Evolutionary conservation across 306 rosid genomes (phyloP).

Genomic region (Canavalia gladiata): DNA sequence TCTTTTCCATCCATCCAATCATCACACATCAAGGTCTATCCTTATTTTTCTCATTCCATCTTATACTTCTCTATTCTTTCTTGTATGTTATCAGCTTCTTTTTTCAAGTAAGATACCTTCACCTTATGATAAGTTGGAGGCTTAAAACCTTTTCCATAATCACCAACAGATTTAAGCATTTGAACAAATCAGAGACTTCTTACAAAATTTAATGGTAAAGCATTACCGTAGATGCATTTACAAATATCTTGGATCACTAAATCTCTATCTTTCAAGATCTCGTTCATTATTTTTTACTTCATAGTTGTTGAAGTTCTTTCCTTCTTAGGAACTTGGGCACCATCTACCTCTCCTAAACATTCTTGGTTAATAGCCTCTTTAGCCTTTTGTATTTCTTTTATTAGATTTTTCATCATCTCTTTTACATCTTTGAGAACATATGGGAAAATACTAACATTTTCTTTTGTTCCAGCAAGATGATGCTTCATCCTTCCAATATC

Average conservation of each 20-base stretch:
- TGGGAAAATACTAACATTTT: background rate
- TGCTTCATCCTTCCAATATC: background rate
- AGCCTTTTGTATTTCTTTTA: no score
- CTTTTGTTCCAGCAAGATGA: background rate
- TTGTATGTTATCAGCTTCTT: background rate
- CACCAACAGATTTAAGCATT: background rate
- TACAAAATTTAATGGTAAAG: background rate
- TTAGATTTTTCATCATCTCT: background rate
- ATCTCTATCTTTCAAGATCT: no score
- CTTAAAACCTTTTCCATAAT: background rate
- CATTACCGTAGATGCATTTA: background rate
- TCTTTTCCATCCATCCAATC: no score
- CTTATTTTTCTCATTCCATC: background rate
- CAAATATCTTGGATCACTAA: background rate
- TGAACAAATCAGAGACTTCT: background rate
- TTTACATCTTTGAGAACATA: background rate
- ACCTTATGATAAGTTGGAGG: background rate
- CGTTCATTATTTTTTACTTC: no score
- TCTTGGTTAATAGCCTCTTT: background rate
- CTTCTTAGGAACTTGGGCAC: no score
- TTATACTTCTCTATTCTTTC: background rate
- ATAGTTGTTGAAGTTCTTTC: no score
- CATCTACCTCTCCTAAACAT: no score
- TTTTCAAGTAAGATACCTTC: background rate
- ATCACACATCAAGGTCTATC: background rate